A percentile compares a stretch with the other conserved stretches of the same genome.
phyloP scores from a whole-genome alignment of 1,284 basidiomycete species.

The Caloboletus firmus region DNA sequence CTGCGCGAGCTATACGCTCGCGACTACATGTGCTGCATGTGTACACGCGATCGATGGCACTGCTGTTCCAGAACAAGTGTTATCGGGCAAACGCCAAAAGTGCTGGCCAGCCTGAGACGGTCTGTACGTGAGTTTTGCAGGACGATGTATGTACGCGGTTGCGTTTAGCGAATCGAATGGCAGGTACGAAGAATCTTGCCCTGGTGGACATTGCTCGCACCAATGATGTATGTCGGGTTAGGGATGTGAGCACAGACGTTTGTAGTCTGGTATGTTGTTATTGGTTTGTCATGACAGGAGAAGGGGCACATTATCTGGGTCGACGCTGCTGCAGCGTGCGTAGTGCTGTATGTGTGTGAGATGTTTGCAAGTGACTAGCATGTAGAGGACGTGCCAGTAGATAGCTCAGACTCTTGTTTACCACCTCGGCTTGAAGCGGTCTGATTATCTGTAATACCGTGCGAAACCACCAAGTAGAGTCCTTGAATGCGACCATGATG shows the following conservation, averaged over 20 bases:
- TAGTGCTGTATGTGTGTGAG: no score
- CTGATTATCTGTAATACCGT: conserved; percentile 6
- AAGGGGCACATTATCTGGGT: neutral
- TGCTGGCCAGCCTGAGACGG: neutral
- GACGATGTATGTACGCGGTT: neutral
- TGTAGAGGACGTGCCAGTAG: neutral
- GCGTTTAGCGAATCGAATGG: neutral
- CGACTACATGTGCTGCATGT: neutral
- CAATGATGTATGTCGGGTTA: conserved; percentile 1
- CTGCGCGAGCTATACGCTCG: neutral
- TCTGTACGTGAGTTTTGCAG: neutral
- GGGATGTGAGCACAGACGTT: neutral
- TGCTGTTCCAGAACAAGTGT: neutral
- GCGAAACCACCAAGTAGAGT: conserved; percentile 2
- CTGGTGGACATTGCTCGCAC: neutral
- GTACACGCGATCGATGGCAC: neutral
- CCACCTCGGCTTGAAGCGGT: no score
- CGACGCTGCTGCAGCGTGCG: neutral
- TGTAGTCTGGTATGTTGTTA: neutral
- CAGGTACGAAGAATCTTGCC: neutral
- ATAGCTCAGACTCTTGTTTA: no score
- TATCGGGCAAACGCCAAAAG: neutral
- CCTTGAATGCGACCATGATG: conserved; percentile 17
- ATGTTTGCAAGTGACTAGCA: no score
- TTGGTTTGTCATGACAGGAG: neutral